A percentile compares a stretch with the other conserved stretches of the same genome.
Conservation (phyloP, 2,329 filamentous ascomycete genomes). For the Chrysosporium queenslandicum region DNA sequence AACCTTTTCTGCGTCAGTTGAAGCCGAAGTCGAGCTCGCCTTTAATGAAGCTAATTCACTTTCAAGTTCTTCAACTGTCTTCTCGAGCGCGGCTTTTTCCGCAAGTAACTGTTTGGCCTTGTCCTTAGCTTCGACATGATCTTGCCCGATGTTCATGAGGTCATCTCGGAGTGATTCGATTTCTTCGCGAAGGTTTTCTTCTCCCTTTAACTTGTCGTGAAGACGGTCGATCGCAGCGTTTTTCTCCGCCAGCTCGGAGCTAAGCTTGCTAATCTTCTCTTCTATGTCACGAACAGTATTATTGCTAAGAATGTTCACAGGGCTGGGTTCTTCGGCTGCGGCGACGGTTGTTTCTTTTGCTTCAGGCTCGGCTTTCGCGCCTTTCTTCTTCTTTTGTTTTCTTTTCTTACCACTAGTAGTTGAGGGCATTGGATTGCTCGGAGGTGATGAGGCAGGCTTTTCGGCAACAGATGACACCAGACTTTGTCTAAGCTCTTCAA, state of each 20-base stretch:
- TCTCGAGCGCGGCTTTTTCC: constrained; percentile 57
- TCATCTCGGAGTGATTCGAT: constrained; percentile 75
- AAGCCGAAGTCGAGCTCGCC: constrained; percentile 36
- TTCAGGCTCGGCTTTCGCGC: constrained; percentile 41
- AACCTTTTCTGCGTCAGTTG: constrained; percentile 42
- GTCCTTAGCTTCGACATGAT: constrained; percentile 75
- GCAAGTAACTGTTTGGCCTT: constrained; percentile 57
- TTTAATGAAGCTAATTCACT: constrained; percentile 55
- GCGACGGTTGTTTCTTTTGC: constrained; percentile 29
- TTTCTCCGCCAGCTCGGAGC: constrained; percentile 43
- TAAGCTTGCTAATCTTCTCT: constrained; percentile 29
- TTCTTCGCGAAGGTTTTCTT: constrained; percentile 71
- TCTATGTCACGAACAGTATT: constrained; percentile 23
- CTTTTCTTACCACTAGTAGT: constrained; percentile 57
- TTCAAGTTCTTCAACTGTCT: constrained; percentile 58
- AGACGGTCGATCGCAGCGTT: constrained; percentile 64
- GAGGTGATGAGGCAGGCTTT: constrained; percentile 17
- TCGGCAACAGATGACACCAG: constrained; percentile 21
- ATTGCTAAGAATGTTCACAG: neutral
- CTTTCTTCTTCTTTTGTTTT: constrained; percentile 84
- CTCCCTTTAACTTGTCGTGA: constrained; percentile 60
- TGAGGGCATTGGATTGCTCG: constrained; percentile 14
- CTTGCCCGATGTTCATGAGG: constrained; percentile 65
- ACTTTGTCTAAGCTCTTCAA: constrained; percentile 29
- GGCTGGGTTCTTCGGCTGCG: neutral